phyloP scores from a whole-genome alignment of 139 green algal genomes.

The Tetratostichococcus sp. region DNA sequence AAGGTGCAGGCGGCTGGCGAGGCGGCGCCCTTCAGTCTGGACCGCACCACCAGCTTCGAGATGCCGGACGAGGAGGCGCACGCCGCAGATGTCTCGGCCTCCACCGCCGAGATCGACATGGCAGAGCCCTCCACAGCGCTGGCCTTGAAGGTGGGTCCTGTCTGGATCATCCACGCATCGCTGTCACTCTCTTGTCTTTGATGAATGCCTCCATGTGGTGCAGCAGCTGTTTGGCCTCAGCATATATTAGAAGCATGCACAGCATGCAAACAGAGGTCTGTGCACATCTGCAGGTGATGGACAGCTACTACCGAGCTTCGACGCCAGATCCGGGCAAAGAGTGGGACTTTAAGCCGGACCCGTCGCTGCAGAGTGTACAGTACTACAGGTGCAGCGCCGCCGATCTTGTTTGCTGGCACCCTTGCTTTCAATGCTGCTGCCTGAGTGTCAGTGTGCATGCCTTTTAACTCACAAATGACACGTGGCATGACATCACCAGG shows the following conservation, averaged over 20 bases:
- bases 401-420: no score
- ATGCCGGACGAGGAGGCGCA: neutral
- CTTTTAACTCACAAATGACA: no score
- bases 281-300: slow-evolving; percentile 23
- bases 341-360: slow-evolving; percentile 40
- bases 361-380: slow-evolving; percentile 31
- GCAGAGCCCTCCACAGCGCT: neutral
- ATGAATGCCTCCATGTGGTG: no score
- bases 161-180: no score
- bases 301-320: slow-evolving; percentile 7
- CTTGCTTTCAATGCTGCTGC: no score
- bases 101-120: neutral
- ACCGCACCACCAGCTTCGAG: neutral
- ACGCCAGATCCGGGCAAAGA: slow-evolving; percentile 24
- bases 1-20: no score
- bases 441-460: no score
- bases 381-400: slow-evolving; percentile 12
- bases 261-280: no score
- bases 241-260: no score
- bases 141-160: neutral
- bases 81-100: neutral
- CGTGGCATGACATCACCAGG: neutral
- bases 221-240: no score
- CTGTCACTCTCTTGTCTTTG: no score
- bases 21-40: neutral